phyloP scores from a whole-genome alignment of 2,329 filamentous ascomycete genomes.

The Trichoderma endophyticum region DNA sequence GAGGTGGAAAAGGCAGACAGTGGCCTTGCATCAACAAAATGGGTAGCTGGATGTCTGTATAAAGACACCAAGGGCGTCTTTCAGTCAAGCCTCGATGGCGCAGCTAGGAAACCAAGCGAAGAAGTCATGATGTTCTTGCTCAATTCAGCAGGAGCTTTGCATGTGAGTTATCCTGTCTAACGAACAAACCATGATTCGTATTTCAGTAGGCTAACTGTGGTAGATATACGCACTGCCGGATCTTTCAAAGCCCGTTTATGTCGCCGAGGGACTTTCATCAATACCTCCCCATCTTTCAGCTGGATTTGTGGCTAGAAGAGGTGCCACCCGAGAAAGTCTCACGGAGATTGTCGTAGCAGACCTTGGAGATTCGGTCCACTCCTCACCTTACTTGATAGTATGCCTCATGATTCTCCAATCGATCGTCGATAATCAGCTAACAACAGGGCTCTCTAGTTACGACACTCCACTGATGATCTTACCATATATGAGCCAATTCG shows the following conservation, averaged over 20 bases:
- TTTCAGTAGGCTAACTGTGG: neutral
- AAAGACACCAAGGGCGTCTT: conserved; percentile 61
- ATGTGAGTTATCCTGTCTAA: conserved; percentile 51
- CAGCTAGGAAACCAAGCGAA: conserved; percentile 38
- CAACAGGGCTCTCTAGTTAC: conserved; percentile 50
- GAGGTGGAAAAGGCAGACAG: conserved; percentile 66
- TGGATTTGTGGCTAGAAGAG: conserved; percentile 66
- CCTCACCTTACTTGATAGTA: conserved; percentile 78
- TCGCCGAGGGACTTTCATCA: conserved; percentile 73
- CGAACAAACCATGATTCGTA: neutral
- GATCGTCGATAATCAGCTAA: neutral
- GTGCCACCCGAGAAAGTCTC: conserved; percentile 68
- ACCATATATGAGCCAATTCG: conserved; percentile 82
- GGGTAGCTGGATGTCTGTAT: conserved; percentile 83
- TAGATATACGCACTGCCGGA: conserved; percentile 76
- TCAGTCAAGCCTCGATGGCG: conserved; percentile 39
- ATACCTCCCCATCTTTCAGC: conserved; percentile 72
- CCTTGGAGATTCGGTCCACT: conserved; percentile 70
- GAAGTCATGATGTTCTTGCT: conserved; percentile 74
- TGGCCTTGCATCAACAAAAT: conserved; percentile 60
- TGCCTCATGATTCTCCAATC: conserved; percentile 30
- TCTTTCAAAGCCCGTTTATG: conserved; percentile 66
- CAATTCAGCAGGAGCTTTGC: conserved; percentile 68
- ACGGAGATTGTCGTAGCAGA: conserved; percentile 81
- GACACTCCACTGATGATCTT: conserved; percentile 76